Base-by-base conservation (phyloP, 768 basidiomycete genomes). In the Strobilomyces dryophilus region DNA sequence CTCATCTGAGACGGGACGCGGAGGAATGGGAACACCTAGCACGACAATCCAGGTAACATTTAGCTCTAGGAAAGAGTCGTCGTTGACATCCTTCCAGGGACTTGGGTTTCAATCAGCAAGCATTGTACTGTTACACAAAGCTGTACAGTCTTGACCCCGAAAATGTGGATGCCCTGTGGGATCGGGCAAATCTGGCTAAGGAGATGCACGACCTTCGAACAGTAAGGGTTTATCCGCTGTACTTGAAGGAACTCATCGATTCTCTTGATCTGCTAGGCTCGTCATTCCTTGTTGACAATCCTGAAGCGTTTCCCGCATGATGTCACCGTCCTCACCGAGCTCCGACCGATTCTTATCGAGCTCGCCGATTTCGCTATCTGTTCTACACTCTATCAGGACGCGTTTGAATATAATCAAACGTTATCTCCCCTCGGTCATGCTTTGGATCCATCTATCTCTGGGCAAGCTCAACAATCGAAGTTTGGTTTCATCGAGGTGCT, bases 1-100 rank as follows among this genome's bases (percentile, higher is more conserved):
- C 93, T 4, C 95, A 98, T 75, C 74, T 99, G 47, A 79, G 79
- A 43, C 83, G 87, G 45, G 89, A 90, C 61, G 79, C 85, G 1
- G 89, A 91, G n/a, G 85, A 87, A 52, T 98, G 95, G 95, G 86
- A 85, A 51, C 75, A 84, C 3, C 72, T 97, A 8, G 95, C 87
- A 0, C 73, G 74, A 43, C 79, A 89, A 62, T 92, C 87, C 5
- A 82, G 79, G 92, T 92, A 58, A 14, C 7, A 55, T 57, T 0
- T 55, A 85, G 29, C 21, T 29, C 32, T 29, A 17, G 36, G 31
- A 34, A 45, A 65, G 82, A 83, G 87, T 0, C 77, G 80, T 17
- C 73, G 12, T 29, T 95, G 37, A 86, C 83, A 61, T 78, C 15
- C n/a, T 10, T 26, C 29, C 43, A 68, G 92, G 58, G 82, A 83